Conservation (phyloP, 2,329 filamentous ascomycete genomes). For the Fusarium sororula region DNA sequence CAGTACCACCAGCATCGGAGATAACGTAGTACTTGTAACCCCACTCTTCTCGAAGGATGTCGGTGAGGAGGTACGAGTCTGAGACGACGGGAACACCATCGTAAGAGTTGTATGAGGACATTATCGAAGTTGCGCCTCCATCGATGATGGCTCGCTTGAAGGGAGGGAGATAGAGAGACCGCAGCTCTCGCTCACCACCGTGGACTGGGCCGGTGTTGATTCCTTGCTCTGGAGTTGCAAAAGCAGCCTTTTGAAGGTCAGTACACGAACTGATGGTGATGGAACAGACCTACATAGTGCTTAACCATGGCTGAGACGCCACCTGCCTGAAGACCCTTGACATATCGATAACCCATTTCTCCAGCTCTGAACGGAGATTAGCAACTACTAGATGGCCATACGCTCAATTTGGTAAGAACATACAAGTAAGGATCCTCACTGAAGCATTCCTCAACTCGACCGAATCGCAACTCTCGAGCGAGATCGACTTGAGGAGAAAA, state of each 20-base stretch:
- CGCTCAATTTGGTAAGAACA: slow-evolving; percentile 11
- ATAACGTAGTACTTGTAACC: slow-evolving; percentile 75
- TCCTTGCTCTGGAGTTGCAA: slow-evolving; percentile 75
- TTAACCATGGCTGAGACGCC: slow-evolving; percentile 78
- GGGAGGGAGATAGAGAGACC: slow-evolving; percentile 64
- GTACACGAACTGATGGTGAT: background rate
- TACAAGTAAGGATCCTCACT: slow-evolving; percentile 73
- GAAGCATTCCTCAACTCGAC: slow-evolving; percentile 78
- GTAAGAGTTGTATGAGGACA: slow-evolving; percentile 80
- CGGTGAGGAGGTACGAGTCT: slow-evolving; percentile 71
- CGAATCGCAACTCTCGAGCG: slow-evolving; percentile 75
- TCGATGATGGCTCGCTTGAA: slow-evolving; percentile 79
- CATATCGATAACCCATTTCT: slow-evolving; percentile 69
- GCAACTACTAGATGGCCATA: background rate
- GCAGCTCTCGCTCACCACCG: slow-evolving; percentile 62
- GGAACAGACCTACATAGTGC: slow-evolving; percentile 65
- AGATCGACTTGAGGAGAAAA: slow-evolving; percentile 78
- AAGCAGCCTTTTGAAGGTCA: slow-evolving; percentile 58
- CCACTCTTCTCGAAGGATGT: slow-evolving; percentile 77
- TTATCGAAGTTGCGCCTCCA: slow-evolving; percentile 72
- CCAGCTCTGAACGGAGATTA: slow-evolving; percentile 55
- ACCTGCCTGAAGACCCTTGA: slow-evolving; percentile 67
- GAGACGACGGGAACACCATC: slow-evolving; percentile 76
- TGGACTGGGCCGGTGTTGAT: slow-evolving; percentile 71
- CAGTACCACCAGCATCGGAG: slow-evolving; percentile 74